phyloP scores from a whole-genome alignment of 495 filamentous ascomycete species.

The Talaromyces wortmannii region DNA sequence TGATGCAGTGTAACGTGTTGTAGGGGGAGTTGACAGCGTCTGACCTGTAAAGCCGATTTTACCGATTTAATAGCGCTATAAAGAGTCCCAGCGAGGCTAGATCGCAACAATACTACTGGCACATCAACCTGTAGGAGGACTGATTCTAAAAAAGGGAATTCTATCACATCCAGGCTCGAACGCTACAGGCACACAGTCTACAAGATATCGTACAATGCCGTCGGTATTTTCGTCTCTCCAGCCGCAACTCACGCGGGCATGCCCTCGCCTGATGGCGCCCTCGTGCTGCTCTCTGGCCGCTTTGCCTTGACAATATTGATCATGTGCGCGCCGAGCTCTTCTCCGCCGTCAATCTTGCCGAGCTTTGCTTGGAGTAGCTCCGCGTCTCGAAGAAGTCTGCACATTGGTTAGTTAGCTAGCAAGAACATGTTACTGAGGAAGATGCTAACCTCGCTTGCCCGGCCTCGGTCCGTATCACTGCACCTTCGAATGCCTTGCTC shows the following conservation, averaged over 20 bases:
- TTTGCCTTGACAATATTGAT: neutral
- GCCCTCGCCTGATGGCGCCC: neutral
- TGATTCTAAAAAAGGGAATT: neutral
- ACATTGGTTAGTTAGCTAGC: neutral
- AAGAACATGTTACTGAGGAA: neutral
- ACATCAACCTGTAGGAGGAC: too few relatives aligned
- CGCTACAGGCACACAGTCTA: neutral
- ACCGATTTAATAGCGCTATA: too few relatives aligned
- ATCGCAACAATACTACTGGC: too few relatives aligned
- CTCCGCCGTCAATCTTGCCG: neutral
- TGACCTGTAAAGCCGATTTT: too few relatives aligned
- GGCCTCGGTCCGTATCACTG: slow-evolving; percentile 48
- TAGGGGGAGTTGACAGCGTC: too few relatives aligned
- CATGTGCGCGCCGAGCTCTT: neutral
- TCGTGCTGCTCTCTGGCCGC: neutral
- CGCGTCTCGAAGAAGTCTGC: neutral
- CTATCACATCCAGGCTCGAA: neutral
- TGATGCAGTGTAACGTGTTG: too few relatives aligned
- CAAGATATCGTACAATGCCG: neutral
- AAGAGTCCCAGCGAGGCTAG: too few relatives aligned
- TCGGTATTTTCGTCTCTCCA: neutral
- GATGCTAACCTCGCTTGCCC: slow-evolving; percentile 50
- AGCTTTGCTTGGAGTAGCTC: neutral
- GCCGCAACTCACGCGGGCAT: neutral
- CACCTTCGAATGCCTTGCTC: slow-evolving; percentile 53